A percentile compares a stretch with the other conserved stretches of the same genome.
Evolutionary conservation across 257 asterid species (phyloP).

Genomic region (Salvia splendens): DNA sequence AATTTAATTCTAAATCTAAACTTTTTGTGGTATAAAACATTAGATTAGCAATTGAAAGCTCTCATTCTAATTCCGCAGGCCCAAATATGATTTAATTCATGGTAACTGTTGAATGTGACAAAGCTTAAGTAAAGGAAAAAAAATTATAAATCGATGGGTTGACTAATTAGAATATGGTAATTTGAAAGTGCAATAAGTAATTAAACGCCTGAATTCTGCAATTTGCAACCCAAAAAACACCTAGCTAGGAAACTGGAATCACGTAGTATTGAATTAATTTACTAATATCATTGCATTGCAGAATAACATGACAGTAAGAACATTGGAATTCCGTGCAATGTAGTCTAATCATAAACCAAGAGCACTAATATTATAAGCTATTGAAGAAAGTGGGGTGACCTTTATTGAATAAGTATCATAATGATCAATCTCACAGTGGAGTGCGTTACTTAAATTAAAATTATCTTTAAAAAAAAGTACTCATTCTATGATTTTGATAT

Average conservation of each 20-base stretch:
- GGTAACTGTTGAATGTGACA: neutral
- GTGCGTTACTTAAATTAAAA: constrained; percentile 6
- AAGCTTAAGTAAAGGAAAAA: neutral
- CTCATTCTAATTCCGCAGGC: no score
- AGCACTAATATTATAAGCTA: neutral
- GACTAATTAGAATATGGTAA: neutral
- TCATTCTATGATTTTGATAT: neutral
- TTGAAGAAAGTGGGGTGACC: neutral
- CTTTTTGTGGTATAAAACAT: no score
- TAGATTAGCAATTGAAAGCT: no score
- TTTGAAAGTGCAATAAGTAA: no score
- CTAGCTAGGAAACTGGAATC: neutral
- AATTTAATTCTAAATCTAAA: no score
- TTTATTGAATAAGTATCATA: constrained; percentile 28
- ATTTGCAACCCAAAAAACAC: no score
- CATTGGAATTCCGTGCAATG: constrained; percentile 15
- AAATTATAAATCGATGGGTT: neutral
- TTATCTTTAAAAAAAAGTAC: constrained; percentile 3
- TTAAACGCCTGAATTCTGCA: no score
- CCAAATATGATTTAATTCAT: no score
- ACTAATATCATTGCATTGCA: neutral
- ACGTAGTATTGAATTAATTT: neutral
- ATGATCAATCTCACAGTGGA: constrained; percentile 27
- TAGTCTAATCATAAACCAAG: neutral
- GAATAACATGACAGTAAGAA: constrained; percentile 5